phyloP scores from a whole-genome alignment of 2,329 filamentous ascomycete species.

The Monilinia polystroma region DNA sequence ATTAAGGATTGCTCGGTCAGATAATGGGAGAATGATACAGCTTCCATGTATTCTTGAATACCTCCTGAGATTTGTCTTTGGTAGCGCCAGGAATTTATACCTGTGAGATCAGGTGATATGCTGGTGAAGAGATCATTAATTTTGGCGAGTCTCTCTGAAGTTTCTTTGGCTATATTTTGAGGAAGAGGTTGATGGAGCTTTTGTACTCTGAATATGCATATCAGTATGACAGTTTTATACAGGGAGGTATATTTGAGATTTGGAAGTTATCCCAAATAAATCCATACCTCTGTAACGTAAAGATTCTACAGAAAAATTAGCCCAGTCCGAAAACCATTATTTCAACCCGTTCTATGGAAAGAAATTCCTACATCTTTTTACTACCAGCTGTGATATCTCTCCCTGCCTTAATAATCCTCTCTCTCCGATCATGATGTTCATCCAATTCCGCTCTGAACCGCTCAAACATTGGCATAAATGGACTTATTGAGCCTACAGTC shows the following conservation, averaged over 20 bases:
- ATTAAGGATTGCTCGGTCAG: conserved; percentile 75
- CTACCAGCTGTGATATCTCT: conserved; percentile 90
- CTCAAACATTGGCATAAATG: conserved; percentile 76
- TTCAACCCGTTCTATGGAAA: background rate
- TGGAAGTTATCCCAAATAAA: background rate
- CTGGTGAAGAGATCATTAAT: conserved; percentile 68
- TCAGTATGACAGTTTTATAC: background rate
- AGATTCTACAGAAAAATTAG: conserved; percentile 59
- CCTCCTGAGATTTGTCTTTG: conserved; percentile 71
- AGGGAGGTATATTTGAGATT: background rate
- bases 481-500: conserved; percentile 34
- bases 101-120: conserved; percentile 71
- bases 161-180: conserved; percentile 66
- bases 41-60: conserved; percentile 93
- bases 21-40: conserved; percentile 85
- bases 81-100: conserved; percentile 82
- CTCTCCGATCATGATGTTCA: conserved; percentile 88
- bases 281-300: conserved; percentile 72
- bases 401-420: conserved; percentile 85
- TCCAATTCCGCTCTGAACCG: conserved; percentile 84
- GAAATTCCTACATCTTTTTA: conserved; percentile 81
- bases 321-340: background rate
- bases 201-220: conserved; percentile 55
- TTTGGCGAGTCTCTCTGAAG: conserved; percentile 64
- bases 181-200: conserved; percentile 63